Base-by-base conservation (phyloP, 495 filamentous ascomycete species). In the Alectoria sarmentosa region DNA sequence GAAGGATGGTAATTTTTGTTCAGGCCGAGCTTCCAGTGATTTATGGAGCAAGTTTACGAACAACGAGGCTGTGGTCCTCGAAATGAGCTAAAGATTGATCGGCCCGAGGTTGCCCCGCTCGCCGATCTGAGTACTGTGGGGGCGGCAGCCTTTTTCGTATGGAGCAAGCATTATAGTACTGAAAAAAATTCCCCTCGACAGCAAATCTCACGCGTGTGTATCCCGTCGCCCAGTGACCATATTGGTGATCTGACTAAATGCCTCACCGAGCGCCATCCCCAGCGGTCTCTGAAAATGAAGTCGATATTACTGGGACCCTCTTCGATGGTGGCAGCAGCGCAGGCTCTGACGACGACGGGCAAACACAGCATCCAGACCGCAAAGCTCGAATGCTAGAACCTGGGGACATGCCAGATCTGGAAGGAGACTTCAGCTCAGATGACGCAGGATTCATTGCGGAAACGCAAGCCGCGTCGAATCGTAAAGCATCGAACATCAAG, bases 361-460 rank as follows among this genome's bases (percentile, higher is more conserved):
- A 66, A 49, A 49, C 72, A 69, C 68, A 74, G 78, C 69, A 79
- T 67, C 62, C 64, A 66, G 68, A 63, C 64, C 66, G 67, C 62
- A 69, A 66, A 55, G 65, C 64, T 41, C 66, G 64, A 55, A 71
- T 58, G 64, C 56, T 63, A 26, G 63, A 3, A n/a, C 74, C 75
- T 37, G 73, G 74, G 54, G 74, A 75, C 58, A 71, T 84, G 28
- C 70, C 80, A 5, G 75, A 77, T 39, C 73, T 76, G 21, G 82
- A 74, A 61, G 80, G 78, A 48, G 84, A 77, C 46, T 82, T 82
- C 8, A 87, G 86, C 61, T 87, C 86, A 57, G 87, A 82, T 34
- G 92, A 97, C 73, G 90, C 87, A 64, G 87, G 84, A 5, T 97
- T 96, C 72, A 98, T 99, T 74, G 91, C 92, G 23, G 84, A 85